Percentiles rank a stretch among this genome's conserved stretches.
Conservation (phyloP, 2,329 filamentous ascomycete species). For the Penicillium sp. region DNA sequence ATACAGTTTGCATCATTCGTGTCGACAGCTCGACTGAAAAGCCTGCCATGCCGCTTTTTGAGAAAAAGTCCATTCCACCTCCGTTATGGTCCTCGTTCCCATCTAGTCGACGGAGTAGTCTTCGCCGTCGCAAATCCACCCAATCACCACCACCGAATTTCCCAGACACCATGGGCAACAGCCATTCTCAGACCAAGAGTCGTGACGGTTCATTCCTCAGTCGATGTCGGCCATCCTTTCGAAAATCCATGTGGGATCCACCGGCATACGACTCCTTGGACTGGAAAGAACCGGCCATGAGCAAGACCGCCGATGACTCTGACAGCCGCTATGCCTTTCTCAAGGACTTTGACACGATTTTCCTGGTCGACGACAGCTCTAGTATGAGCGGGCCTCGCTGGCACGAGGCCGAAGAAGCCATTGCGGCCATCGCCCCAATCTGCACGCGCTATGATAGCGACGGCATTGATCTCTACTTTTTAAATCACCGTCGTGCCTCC, state of each 20-base stretch:
- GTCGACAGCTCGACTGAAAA: background rate
- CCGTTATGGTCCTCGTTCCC: conserved; percentile 16
- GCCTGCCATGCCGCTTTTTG: conserved; percentile 6
- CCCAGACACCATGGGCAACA: conserved; percentile 5
- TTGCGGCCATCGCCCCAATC: conserved; percentile 71
- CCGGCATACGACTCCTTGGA: conserved; percentile 12
- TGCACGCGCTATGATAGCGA: conserved; percentile 74
- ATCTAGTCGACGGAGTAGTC: conserved; percentile 2
- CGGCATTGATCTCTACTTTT: conserved; percentile 85
- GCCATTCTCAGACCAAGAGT: conserved; percentile 1
- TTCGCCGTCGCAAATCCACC: background rate
- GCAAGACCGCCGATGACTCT: conserved; percentile 27
- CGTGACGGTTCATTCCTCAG: conserved; percentile 3
- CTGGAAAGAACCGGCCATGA: conserved; percentile 3
- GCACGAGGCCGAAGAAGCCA: conserved; percentile 64
- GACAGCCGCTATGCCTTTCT: conserved; percentile 75
- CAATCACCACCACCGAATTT: background rate
- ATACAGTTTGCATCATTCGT: conserved; percentile 7
- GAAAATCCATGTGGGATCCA: conserved; percentile 8
- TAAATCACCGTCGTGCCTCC: conserved; percentile 59
- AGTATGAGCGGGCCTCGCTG: conserved; percentile 77
- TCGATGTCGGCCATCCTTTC: conserved; percentile 4
- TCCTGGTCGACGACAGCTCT: conserved; percentile 86
- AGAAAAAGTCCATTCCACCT: conserved; percentile 6
- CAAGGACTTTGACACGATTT: conserved; percentile 72